These are phyloP conservation scores for Podochytrium sp. DNA, from an alignment of 192 early-diverging fungal genomes.

Conservation along the genomic window DNA sequence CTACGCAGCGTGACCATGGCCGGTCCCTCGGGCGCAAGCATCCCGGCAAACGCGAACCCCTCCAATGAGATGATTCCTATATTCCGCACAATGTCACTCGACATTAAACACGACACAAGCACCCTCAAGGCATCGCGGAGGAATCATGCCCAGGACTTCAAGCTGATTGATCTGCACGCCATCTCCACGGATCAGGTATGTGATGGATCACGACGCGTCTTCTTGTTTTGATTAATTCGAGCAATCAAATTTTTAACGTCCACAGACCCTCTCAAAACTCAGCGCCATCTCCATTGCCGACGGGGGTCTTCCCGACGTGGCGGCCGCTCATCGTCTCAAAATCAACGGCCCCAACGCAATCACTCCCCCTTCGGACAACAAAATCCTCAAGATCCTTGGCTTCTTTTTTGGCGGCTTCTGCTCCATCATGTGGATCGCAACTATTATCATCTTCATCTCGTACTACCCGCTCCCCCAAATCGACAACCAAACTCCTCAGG, in stretches of 20 bases:
- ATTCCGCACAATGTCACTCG: slow-evolving; percentile 22
- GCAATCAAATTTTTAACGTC: neutral
- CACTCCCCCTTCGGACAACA: slow-evolving; percentile 7
- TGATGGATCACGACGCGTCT: too few relatives aligned
- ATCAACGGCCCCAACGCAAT: slow-evolving; percentile 31
- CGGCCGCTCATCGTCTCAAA: slow-evolving; percentile 15
- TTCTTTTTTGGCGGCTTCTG: slow-evolving; percentile 45
- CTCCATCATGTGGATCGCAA: slow-evolving; percentile 38
- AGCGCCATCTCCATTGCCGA: neutral
- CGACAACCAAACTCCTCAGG: neutral
- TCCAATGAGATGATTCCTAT: slow-evolving; percentile 19
- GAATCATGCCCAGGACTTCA: slow-evolving; percentile 10
- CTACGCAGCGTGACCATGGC: neutral
- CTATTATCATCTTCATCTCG: slow-evolving; percentile 28
- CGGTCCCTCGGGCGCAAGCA: neutral
- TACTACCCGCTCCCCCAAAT: slow-evolving; percentile 35
- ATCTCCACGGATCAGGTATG: neutral
- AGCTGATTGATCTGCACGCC: slow-evolving; percentile 4
- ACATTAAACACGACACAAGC: too few relatives aligned
- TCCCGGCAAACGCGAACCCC: neutral
- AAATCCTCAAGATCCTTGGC: slow-evolving; percentile 29
- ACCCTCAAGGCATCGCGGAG: neutral
- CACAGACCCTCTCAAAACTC: neutral
- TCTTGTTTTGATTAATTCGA: neutral
- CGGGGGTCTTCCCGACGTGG: slow-evolving; percentile 5